phyloP scores from a whole-genome alignment of 805 yeast species.

The Torulaspora quercuum region DNA sequence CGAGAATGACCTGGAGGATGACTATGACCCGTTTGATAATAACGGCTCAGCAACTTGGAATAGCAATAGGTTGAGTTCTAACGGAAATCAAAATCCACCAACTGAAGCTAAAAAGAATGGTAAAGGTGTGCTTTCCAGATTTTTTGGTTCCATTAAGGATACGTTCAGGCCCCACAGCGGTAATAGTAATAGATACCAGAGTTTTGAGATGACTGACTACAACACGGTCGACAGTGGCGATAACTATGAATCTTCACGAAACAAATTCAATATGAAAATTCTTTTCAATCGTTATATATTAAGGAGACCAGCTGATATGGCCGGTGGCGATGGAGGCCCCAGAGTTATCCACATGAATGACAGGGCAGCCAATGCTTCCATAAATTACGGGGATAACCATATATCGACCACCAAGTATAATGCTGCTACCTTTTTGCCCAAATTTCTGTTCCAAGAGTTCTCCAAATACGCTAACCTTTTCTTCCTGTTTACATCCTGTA shows the following conservation, averaged over 20 bases:
- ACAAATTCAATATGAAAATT: slow-evolving; percentile 39
- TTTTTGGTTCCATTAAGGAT: slow-evolving; percentile 19
- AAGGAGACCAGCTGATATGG: slow-evolving; percentile 28
- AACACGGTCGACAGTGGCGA: slow-evolving; percentile 27
- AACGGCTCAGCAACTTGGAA: slow-evolving; percentile 19
- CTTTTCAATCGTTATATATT: slow-evolving; percentile 38
- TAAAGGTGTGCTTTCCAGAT: slow-evolving; percentile 22
- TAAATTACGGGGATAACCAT: slow-evolving; percentile 72
- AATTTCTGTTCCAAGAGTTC: slow-evolving; percentile 92
- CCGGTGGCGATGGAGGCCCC: slow-evolving; percentile 42
- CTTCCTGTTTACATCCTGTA: slow-evolving; percentile 84
- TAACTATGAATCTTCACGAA: slow-evolving; percentile 33
- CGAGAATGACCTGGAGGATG: slow-evolving; percentile 38
- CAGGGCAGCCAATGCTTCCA: slow-evolving; percentile 48
- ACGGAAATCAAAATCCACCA: slow-evolving; percentile 10
- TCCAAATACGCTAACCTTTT: slow-evolving; percentile 95
- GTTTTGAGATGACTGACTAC: slow-evolving; percentile 35
- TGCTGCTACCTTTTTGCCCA: slow-evolving; percentile 87
- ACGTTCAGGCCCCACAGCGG: slow-evolving; percentile 17
- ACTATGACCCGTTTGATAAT: slow-evolving; percentile 29
- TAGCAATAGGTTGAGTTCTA: slow-evolving; percentile 11
- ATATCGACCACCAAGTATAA: slow-evolving; percentile 95
- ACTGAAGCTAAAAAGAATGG: slow-evolving; percentile 11
- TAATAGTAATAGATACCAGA: slow-evolving; percentile 15
- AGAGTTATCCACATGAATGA: slow-evolving; percentile 69